Evolutionary conservation across 495 filamentous ascomycete genomes (phyloP).

Genomic region (Cryomyces minteri): DNA sequence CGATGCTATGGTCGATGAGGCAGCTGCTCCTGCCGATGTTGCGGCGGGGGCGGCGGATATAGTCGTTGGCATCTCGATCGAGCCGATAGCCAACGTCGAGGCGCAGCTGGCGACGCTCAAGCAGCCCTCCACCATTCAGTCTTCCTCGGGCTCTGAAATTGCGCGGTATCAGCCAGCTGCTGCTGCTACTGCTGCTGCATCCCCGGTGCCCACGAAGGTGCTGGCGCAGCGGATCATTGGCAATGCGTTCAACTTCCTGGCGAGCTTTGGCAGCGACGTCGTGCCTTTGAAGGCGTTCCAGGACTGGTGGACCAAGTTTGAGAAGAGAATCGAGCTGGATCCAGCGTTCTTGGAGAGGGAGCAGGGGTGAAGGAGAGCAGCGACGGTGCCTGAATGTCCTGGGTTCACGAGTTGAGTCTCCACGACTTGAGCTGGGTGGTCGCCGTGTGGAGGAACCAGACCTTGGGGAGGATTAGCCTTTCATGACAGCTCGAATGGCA

Average conservation of each 20-base stretch:
- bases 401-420: no score
- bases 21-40: constrained; percentile 1
- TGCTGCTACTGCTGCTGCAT: neutral
- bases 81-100: constrained; percentile 51
- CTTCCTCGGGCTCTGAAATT: constrained; percentile 14
- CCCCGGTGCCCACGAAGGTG: constrained; percentile 40
- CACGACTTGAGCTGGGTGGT: no score
- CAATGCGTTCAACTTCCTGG: constrained; percentile 94
- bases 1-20: constrained; percentile 24
- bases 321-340: constrained; percentile 68
- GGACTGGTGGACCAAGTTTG: constrained; percentile 97
- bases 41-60: constrained; percentile 18
- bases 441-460: no score
- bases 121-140: constrained; percentile 1
- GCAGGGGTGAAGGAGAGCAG: constrained; percentile 22
- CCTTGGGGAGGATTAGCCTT: no score
- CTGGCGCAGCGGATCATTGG: constrained; percentile 86
- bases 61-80: constrained; percentile 69
- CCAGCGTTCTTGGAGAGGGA: constrained; percentile 78
- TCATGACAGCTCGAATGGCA: no score
- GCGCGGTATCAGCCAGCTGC: neutral
- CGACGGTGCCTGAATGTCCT: neutral
- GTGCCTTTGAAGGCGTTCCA: constrained; percentile 81
- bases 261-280: constrained; percentile 75
- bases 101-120: constrained; percentile 44